Percentiles rank a stretch among this genome's conserved stretches.
phyloP scores from a whole-genome alignment of 306 rosid genomes.

The Lathyrus oleraceus region DNA sequence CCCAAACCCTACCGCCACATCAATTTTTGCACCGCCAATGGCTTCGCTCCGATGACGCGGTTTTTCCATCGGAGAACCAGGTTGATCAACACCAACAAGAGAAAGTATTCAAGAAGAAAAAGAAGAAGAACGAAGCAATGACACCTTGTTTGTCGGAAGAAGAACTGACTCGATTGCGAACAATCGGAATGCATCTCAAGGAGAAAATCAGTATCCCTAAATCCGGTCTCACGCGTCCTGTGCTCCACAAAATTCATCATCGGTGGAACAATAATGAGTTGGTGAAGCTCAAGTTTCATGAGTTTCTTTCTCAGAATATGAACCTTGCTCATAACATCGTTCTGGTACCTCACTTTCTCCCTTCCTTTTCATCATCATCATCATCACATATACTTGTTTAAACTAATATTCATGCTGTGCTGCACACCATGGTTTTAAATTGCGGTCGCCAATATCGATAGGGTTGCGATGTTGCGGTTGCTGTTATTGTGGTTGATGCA shows the following conservation, averaged over 20 bases:
- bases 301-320: constrained; percentile 79
- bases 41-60: constrained; percentile 68
- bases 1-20: constrained; percentile 1
- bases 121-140: constrained; percentile 45
- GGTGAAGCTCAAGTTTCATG: constrained; percentile 90
- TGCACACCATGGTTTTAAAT: neutral
- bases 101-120: constrained; percentile 48
- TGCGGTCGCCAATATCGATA: no score
- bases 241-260: constrained; percentile 72
- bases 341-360: constrained; percentile 47
- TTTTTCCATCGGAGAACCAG: constrained; percentile 73
- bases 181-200: constrained; percentile 58
- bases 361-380: neutral
- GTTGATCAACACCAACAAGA: neutral
- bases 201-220: constrained; percentile 76
- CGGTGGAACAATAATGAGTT: constrained; percentile 80
- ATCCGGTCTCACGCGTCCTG: constrained; percentile 78
- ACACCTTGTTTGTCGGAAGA: constrained; percentile 70
- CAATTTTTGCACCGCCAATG: constrained; percentile 56
- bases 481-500: no score
- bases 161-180: constrained; percentile 73
- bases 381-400: no score
- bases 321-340: constrained; percentile 85
- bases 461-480: no score
- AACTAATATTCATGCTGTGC: neutral